Base-by-base conservation (phyloP, 345 rosid species). In the Conringia planisiliqua region DNA sequence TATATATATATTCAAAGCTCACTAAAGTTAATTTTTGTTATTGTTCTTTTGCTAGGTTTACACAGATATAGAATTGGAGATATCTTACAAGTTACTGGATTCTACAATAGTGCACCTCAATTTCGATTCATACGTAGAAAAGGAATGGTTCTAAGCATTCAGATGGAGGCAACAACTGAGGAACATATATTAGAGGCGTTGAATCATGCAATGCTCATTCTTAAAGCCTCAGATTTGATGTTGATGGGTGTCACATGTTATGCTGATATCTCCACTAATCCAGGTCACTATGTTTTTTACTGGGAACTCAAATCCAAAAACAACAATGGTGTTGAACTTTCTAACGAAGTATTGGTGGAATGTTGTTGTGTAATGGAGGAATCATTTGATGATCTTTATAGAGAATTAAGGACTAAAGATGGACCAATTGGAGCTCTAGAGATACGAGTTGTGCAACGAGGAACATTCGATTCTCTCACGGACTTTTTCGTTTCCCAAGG, bases 321-420 rank as follows among this genome's bases (percentile, higher is more conserved):
- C 39, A 62, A 17, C 7, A 62, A 64, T 9, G 68, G 16, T n/a
- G 60, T 38, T 4, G 71, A 79, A 30, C 83, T 83, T 20, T 78
- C 80, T 47, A 48, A 68, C 5, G 47, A 32, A 2, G 24, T 82
- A 57, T 71, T 89, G 89, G 89, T 84, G 72, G 60, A 85, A 40
- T 87, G 96, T 65, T 89, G 92, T 69, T 78, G 62, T 4, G 62
- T 42, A 5, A 62, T 89, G 5, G 96, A 89, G 71, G 88, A 86
- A 66, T 78, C 81, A 0, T 51, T 89, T 51, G 83, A 86, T 65
- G 78, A 64, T 38, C 74, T 80, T 35, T 89, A 89, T 32, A 62
- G 82, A 70, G 62, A 78, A 43, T 63, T 83, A 58, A 71, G 90
- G 73, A 72, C 62, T 30, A 78, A 70, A 76, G 84, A 24, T 5